phyloP scores from a whole-genome alignment of 1,284 basidiomycete species.

The Mycena citricolor region DNA sequence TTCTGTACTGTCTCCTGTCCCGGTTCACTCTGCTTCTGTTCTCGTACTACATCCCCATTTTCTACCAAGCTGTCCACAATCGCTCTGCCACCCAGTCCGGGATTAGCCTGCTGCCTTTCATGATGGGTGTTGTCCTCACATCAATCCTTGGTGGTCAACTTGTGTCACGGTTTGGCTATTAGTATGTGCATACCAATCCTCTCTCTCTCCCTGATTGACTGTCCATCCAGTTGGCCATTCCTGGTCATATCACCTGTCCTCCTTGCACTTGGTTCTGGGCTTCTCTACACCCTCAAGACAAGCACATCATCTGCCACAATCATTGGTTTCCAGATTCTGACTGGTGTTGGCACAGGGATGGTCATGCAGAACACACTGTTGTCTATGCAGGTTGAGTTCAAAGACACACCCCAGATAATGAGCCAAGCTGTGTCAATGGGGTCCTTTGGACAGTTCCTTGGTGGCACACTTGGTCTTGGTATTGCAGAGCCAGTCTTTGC shows the following conservation, averaged over 20 bases:
- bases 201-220: too few relatives aligned
- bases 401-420: conserved; percentile 11
- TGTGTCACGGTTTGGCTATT: conserved; percentile 26
- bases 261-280: conserved; percentile 34
- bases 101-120: conserved; percentile 44
- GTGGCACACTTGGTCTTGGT: conserved; percentile 19
- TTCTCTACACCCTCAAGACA: conserved; percentile 41
- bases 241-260: conserved; percentile 25
- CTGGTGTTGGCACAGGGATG: conserved; percentile 25
- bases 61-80: conserved; percentile 35
- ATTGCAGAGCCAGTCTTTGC: conserved; percentile 19
- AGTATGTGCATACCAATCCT: too few relatives aligned
- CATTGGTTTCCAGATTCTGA: conserved; percentile 42
- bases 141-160: conserved; percentile 37
- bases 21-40: conserved; percentile 10
- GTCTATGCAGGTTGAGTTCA: conserved; percentile 23
- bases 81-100: conserved; percentile 39
- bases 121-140: conserved; percentile 35
- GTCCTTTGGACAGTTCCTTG: conserved; percentile 18
- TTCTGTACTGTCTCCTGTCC: conserved; percentile 12
- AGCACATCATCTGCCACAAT: conserved; percentile 33
- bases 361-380: conserved; percentile 28
- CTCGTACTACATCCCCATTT: conserved; percentile 22
- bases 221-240: conserved; percentile 23
- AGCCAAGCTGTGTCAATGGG: conserved; percentile 20